phyloP scores from a whole-genome alignment of 345 rosid species.

The Boechera retrofracta region DNA sequence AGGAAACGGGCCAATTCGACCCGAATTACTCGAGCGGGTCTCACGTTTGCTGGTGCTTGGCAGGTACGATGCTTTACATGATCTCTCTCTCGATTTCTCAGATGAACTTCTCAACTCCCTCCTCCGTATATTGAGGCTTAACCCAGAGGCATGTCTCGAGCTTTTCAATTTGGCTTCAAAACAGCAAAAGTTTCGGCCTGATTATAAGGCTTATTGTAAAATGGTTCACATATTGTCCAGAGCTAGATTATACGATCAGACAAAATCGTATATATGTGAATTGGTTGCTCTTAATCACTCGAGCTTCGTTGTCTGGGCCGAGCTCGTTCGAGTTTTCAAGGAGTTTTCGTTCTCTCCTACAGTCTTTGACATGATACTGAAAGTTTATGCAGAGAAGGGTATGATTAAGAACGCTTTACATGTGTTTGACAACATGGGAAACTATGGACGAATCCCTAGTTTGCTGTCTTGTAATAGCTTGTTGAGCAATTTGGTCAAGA shows the following conservation, averaged over 20 bases:
- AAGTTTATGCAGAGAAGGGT: constrained; percentile 66
- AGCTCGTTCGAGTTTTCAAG: constrained; percentile 58
- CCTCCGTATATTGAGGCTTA: constrained; percentile 57
- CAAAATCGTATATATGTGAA: constrained; percentile 58
- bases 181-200: constrained; percentile 69
- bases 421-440: constrained; percentile 89
- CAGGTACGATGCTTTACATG: constrained; percentile 63
- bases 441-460: constrained; percentile 63
- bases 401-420: constrained; percentile 70
- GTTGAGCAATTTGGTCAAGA: constrained; percentile 68
- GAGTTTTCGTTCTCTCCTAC: constrained; percentile 65
- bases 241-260: constrained; percentile 71
- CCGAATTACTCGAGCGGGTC: constrained; percentile 71
- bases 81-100: constrained; percentile 65
- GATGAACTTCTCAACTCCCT: constrained; percentile 72
- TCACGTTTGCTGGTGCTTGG: constrained; percentile 68
- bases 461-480: constrained; percentile 73
- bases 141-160: constrained; percentile 66
- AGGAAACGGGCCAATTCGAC: constrained; percentile 57
- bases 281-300: constrained; percentile 53
- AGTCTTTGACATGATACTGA: constrained; percentile 85
- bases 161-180: constrained; percentile 68
- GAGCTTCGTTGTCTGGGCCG: constrained; percentile 60
- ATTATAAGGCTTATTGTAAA: constrained; percentile 64
- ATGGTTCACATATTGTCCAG: constrained; percentile 77